Evolutionary conservation across 805 yeast genomes (phyloP), one percentile per base, ranked within the genome.

Genomic region (Myxozyma lipomycoides): DNA sequence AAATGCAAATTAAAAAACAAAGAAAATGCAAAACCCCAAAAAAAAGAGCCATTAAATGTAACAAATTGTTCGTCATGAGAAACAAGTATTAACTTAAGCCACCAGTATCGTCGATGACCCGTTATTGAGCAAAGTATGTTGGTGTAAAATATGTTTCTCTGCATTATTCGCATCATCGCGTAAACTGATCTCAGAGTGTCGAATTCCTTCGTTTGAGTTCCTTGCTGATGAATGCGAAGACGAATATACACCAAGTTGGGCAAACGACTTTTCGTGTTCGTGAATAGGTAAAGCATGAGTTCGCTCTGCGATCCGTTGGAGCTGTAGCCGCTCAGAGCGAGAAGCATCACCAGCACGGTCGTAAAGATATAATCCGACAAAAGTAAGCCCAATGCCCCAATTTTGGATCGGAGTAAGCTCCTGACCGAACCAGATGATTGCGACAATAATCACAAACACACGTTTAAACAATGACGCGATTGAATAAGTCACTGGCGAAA

Each of bases 391-490:
- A 35, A 72, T 71, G 6, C 76, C 76, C 67, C 70, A 70, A 18
- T 67, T 70, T 51, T 72, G 76, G 19, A 65, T 46, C 5, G 52
- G 48, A 1, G 67, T 56, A 18, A 73, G 71, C 24, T 51, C 58
- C 59, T 74, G 76, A 23, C 83, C 83, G 34, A 74, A 76, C 73
- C 76, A 78, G 37, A 84, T 51, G 71, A 90, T 85, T 61, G 95
- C 86, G 0, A 83, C 83, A 1, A 84, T 76, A 39, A 89, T 88
- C 26, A 89, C 79, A 1, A 86, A 84, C n/a, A 89, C 84, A 62
- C 95, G 79, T 69, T 89, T 89, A 79, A 89, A 78, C 78, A 89
- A 77, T 39, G 86, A 81, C 2, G 96, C 95, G 50, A 89, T 82
- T 1, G 95, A 84, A 68, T 87, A 89, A 2, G 93, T 79, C 10